Evolutionary conservation across 371 early-diverging fungal species (phyloP), one percentile per base, ranked within the genome.

Genomic region (Zychaea mexicana): DNA sequence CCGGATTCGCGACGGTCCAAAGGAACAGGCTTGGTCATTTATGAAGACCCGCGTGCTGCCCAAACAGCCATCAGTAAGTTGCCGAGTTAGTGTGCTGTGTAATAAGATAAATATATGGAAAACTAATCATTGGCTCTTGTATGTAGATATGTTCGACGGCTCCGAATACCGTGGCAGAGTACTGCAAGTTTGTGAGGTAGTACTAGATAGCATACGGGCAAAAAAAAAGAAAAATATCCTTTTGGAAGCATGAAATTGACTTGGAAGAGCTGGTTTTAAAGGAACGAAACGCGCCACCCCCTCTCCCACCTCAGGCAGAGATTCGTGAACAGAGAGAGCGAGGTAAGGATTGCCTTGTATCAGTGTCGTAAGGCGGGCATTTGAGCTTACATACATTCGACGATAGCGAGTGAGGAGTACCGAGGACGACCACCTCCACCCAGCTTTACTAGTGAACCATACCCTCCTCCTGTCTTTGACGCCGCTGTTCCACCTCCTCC

Each of bases 141-240:
- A n/a, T 65, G 54, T 74, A 88, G 89, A 83, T 33, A 82, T 83
- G 73, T 90, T 89, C 70, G 77, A 92, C 74, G 88, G 90, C 47
- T 89, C 84, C 71, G 92, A 91, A 59, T 91, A 89, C 88, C 86
- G 88, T 67, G 91, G 91, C 52, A 69, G 90, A 66, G 75, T 73
- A 61, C 70, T 94, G 71, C 90, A 89, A 84, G 94, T 94, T 65
- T 86, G 88, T 56, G 89, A 91, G 87, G 92, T 89, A 73, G 74
- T 77, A n/a, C 15, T 54, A 39, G 56, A 52, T 5, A 33, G 33
- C n/a, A n/a, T n/a, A n/a, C n/a, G n/a, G n/a, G n/a, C n/a, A n/a
- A 42, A 22, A 59, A 15, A 5, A 24, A 13, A 60, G 17, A 24
- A 52, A 36, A 49, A 10, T 12, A 8, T 55, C 13, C 30, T 7